Evolutionary conservation across 176 grass and related monocot species (phyloP).

Genomic region (Bromus sterilis): DNA sequence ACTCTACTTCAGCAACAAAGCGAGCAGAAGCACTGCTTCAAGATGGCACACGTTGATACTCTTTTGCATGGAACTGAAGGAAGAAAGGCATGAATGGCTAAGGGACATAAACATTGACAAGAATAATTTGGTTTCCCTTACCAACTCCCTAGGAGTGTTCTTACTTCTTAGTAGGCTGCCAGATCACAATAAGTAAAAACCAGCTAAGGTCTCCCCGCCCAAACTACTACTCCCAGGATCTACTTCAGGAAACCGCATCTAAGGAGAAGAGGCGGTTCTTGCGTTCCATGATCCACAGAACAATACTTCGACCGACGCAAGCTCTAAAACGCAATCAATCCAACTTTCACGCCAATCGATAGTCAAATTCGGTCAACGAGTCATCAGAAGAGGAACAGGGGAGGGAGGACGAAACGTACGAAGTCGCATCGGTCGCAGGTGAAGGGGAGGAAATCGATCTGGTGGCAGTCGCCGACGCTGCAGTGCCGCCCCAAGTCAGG

Average conservation of each 20-base stretch:
- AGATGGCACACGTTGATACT: conserved; percentile 2
- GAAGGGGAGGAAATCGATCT: conserved; percentile 98
- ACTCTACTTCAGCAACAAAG: not conserved
- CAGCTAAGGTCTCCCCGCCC: not conserved
- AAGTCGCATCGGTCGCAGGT: conserved; percentile 87
- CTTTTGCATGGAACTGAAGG: not conserved
- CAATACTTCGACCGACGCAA: not conserved
- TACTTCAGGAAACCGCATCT: not conserved
- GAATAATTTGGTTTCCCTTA: not conserved
- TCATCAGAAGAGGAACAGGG: not conserved
- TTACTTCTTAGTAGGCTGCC: not conserved
- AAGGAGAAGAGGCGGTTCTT: not conserved
- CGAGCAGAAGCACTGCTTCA: not conserved
- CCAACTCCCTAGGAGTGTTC: not conserved
- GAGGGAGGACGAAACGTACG: conserved; percentile 26
- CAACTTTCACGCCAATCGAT: not conserved
- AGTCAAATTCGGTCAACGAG: not conserved
- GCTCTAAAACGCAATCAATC: not conserved
- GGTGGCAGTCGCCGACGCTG: conserved; percentile 80
- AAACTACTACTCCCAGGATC: conserved; percentile 10
- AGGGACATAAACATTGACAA: not conserved
- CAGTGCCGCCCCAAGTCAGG: conserved; percentile 89
- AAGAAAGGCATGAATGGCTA: not conserved
- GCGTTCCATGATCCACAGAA: not conserved
- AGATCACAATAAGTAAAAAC: not conserved